Evolutionary conservation across 345 rosid species (phyloP).

Genomic region (Punica granatum): DNA sequence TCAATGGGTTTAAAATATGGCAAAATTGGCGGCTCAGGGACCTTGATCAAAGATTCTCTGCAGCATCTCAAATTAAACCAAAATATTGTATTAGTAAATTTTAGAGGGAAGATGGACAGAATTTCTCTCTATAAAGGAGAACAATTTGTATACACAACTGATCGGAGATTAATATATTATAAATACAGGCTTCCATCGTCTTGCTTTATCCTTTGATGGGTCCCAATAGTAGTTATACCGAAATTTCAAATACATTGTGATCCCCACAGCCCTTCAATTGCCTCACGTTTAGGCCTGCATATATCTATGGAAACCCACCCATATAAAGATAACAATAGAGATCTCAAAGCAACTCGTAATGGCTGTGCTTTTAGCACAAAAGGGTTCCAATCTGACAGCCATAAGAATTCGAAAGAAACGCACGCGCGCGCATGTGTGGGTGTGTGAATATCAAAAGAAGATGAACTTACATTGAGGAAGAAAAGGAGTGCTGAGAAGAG

Average conservation of each 20-base stretch:
- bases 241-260: not conserved
- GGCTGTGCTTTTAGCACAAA: not conserved
- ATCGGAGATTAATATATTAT: not conserved
- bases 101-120: not conserved
- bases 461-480: slow-evolving; percentile 72
- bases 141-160: not conserved
- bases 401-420: not conserved
- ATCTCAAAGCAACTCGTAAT: not conserved
- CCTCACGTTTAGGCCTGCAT: not conserved
- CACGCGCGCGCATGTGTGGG: too few species aligned
- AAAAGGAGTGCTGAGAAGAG: slow-evolving; percentile 39
- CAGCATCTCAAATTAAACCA: slow-evolving; percentile 17
- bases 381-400: not conserved
- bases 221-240: not conserved
- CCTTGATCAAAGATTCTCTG: slow-evolving; percentile 95
- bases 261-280: not conserved
- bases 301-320: too few species aligned
- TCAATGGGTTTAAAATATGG: slow-evolving; percentile 82
- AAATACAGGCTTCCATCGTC: not conserved
- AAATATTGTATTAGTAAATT: not conserved
- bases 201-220: not conserved
- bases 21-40: slow-evolving; percentile 66
- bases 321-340: too few species aligned
- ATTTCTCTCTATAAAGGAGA: not conserved
- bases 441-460: not conserved